These are phyloP conservation scores for Sporothrix humicola DNA, from an alignment of 2,329 filamentous ascomycete genomes.

Conservation along the genomic window DNA sequence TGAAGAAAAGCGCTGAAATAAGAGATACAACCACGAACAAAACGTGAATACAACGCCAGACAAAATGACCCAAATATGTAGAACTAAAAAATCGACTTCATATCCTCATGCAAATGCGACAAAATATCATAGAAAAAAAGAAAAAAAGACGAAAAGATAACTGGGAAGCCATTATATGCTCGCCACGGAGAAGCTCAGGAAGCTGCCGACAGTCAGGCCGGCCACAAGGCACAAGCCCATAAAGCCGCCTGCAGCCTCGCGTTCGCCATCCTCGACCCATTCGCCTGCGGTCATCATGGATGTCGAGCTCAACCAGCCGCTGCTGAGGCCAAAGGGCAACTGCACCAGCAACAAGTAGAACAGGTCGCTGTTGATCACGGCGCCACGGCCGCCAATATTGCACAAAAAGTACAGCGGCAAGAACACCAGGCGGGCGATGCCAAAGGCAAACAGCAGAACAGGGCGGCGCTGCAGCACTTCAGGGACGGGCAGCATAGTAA, in stretches of 20 bases:
- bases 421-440: conserved; percentile 70
- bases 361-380: conserved; percentile 75
- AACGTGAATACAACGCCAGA: neutral
- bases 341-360: conserved; percentile 90
- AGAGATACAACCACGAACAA: neutral
- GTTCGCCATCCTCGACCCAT: conserved; percentile 81
- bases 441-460: conserved; percentile 67
- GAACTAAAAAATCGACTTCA: neutral
- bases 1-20: neutral
- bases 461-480: conserved; percentile 68
- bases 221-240: conserved; percentile 91
- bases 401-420: conserved; percentile 88
- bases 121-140: neutral
- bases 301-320: conserved; percentile 83
- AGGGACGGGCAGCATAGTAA: conserved; percentile 60
- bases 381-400: conserved; percentile 80
- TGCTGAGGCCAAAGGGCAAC: conserved; percentile 79
- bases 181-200: conserved; percentile 81
- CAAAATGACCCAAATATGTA: neutral
- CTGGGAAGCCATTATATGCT: conserved; percentile 47
- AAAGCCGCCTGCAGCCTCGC: conserved; percentile 88
- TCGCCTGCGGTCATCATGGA: conserved; percentile 90
- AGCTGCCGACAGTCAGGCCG: conserved; percentile 82
- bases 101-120: conserved; percentile 15
- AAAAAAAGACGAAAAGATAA: neutral